Evolutionary conservation across 371 early-diverging fungal species (phyloP), one percentile per base, ranked within the genome.

Genomic region (Encephalitozoon cuniculi): DNA sequence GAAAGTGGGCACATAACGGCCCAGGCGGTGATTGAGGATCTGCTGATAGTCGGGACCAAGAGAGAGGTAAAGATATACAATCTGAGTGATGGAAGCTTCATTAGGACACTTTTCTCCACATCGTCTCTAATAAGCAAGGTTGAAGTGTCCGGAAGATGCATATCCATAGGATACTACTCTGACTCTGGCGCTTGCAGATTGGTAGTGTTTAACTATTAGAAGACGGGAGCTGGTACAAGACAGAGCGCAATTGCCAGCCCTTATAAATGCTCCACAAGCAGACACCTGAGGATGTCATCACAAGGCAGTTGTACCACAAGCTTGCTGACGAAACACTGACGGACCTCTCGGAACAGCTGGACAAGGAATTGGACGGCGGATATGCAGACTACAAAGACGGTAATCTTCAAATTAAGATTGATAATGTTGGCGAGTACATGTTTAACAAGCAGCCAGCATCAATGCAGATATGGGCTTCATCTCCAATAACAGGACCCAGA

Each of bases 401-500:
- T 30, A 95, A 95, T 5, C 85, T 97, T 87, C 94, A 92, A 0
- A 77, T 94, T 26, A 88, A 87, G 21, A 84, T 94, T 0, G 93
- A 93, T 6, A 79, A 69, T n/a, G 80, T 87, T 49, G 95, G 96
- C 23, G 93, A 93, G 0, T 96, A 92, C 83, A 94, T 97, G 0
- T 84, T 97, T 78, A 97, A 95, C 85, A 95, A 94, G 82, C 97
- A 97, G 83, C 95, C 96, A 25, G 92, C 96, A 1, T 94, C 94
- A 87, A 89, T 89, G 80, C 96, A 97, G 84, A 91, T 97, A 21
- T 97, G 97, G 97, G 85, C 93, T 6, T 95, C 95, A 12, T 95
- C 95, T 5, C 97, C 97, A 3, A 78, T 89, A 32, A 90, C 92
- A 81, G 96, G 96, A 5, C 95, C 94, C 5, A 90, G 90, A 80